phyloP scores from a whole-genome alignment of 2,329 filamentous ascomycete genomes.

The Tricladium varicosporioides region DNA sequence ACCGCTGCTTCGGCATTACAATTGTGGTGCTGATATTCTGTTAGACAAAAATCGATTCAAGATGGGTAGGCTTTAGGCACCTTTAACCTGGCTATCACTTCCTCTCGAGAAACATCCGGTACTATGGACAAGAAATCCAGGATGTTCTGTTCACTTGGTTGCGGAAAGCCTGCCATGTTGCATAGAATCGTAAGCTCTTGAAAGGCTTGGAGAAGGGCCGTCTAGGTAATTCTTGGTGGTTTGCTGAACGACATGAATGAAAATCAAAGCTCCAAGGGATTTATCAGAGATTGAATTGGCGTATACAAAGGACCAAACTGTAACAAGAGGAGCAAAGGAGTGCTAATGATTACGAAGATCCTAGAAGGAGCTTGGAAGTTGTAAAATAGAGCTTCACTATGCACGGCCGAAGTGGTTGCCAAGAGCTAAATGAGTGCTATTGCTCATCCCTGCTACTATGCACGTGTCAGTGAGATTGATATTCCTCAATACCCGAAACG shows the following conservation, averaged over 20 bases:
- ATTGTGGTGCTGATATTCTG: slow-evolving; percentile 40
- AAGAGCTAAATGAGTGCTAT: too few species aligned
- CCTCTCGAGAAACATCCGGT: slow-evolving; percentile 16
- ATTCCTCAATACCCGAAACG: background rate
- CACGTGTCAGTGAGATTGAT: background rate
- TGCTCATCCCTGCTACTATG: background rate
- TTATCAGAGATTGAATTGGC: background rate
- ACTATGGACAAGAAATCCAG: slow-evolving; percentile 18
- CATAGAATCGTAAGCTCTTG: slow-evolving; percentile 7
- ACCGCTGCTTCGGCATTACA: slow-evolving; percentile 48
- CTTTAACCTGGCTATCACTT: slow-evolving; percentile 30
- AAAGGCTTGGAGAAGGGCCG: background rate
- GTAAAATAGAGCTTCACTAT: background rate
- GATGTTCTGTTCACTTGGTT: slow-evolving; percentile 27
- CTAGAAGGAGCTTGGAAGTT: background rate
- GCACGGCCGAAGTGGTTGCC: background rate
- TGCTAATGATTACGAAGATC: background rate
- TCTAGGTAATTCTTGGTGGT: too few species aligned
- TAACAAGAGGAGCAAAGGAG: background rate
- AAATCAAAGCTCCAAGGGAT: background rate
- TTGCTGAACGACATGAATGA: background rate
- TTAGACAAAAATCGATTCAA: slow-evolving; percentile 16
- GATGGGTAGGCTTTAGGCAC: slow-evolving; percentile 9
- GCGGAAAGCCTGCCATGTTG: slow-evolving; percentile 22
- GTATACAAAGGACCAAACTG: background rate